Evolutionary conservation across 1,284 basidiomycete species (phyloP), one percentile per base, ranked within the genome.

Genomic region (Phylloboletellus chloephorus): DNA sequence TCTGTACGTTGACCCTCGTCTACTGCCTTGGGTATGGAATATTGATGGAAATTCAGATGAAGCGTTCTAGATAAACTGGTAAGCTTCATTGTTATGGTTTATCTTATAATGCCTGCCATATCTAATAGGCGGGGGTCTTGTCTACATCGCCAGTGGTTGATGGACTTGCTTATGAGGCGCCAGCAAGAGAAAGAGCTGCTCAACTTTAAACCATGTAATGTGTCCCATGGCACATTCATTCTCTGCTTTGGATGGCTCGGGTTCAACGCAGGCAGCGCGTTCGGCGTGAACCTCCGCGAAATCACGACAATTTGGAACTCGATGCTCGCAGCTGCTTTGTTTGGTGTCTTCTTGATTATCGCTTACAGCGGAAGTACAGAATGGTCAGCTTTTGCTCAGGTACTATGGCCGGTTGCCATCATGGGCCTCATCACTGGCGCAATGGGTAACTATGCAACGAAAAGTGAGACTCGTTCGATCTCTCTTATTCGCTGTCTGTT

Each of bases 201-300:
- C 52, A 85, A 93, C 55, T 96, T 93, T 72, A 81, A 91, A 48
- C 93, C 93, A 7, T 90, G 94, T 64, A 96, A 95, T 60, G 90
- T 96, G 13, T 85, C 85, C 22, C 77, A 97, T 38, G 94, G 94
- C 48, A 94, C 83, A 11, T 76, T 81, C 51, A 76, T 96, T 51
- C 82, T 96, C 43, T 96, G 91, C 91, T 87, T 95, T 58, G 92
- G 92, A 43, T 86, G 81, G 77, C 64, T 83, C 24, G 79, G 76
- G 5, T 82, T 82, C 67, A 81, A 81, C 53, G 80, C 76, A 29
- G 80, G 81, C 28, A 89, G 84, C 38, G 87, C 91, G 7, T 92
- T 92, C 56, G 89, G 88, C 41, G 92, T 92, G 15, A 94, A 94
- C 61, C 71, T 96, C 29, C 84, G 91, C 41, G 91, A 91, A 0